Evolutionary conservation across 306 rosid genomes (phyloP).

Genomic region (Luffa acutangula): DNA sequence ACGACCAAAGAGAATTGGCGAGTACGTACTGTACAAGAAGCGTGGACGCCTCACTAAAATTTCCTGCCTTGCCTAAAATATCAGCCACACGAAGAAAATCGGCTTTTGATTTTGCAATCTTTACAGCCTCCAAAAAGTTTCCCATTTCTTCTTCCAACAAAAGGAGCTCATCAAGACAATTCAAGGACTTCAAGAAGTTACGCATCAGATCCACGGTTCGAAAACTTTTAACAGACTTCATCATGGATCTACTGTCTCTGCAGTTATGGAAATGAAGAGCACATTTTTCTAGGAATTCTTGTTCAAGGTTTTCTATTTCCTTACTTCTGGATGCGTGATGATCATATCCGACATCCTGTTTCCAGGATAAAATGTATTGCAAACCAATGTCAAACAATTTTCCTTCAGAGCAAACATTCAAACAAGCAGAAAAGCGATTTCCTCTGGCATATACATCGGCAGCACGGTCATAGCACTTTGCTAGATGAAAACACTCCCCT

Average conservation of each 20-base stretch:
- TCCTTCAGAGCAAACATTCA: slow-evolving; percentile 42
- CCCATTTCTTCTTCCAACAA: slow-evolving; percentile 58
- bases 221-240: slow-evolving; percentile 65
- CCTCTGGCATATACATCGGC: slow-evolving; percentile 56
- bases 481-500: slow-evolving; percentile 55
- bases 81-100: slow-evolving; percentile 30
- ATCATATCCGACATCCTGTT: slow-evolving; percentile 29
- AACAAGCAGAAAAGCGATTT: slow-evolving; percentile 35
- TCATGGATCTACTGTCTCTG: slow-evolving; percentile 46
- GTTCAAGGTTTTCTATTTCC: slow-evolving; percentile 31
- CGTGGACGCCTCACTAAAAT: slow-evolving; percentile 33
- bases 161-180: slow-evolving; percentile 48
- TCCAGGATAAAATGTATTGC: slow-evolving; percentile 43
- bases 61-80: slow-evolving; percentile 45
- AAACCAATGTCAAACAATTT: slow-evolving; percentile 49
- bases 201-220: slow-evolving; percentile 37
- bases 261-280: slow-evolving; percentile 37
- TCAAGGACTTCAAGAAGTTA: slow-evolving; percentile 31
- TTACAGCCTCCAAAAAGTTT: slow-evolving; percentile 48
- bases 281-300: slow-evolving; percentile 44
- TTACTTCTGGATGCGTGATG: slow-evolving; percentile 1
- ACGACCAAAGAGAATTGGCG: slow-evolving; percentile 54
- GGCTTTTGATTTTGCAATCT: slow-evolving; percentile 44
- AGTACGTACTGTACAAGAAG: slow-evolving; percentile 33
- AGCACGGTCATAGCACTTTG: slow-evolving; percentile 35